These are phyloP conservation scores for Straminergon stramineum DNA, from an alignment of 225 moss, liverwort and hornwort species.

Conservation along the genomic window DNA sequence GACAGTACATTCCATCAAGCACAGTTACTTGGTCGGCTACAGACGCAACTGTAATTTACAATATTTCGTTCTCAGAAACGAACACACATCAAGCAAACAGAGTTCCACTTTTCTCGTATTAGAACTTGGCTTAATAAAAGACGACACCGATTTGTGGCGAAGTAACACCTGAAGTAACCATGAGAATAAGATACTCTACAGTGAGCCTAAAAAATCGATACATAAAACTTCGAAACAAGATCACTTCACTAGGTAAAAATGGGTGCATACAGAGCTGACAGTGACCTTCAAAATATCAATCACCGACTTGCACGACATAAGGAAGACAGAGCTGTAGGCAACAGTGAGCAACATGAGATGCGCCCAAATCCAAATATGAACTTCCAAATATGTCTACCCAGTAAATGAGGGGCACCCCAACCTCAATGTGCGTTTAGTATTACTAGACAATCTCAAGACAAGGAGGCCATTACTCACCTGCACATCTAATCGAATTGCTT, in stretches of 20 bases:
- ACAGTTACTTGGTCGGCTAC: neutral
- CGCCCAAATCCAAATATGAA: neutral
- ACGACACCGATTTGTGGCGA: neutral
- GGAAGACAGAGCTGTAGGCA: neutral
- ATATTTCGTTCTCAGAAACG: neutral
- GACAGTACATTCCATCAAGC: neutral
- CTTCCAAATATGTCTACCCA: neutral
- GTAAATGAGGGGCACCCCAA: neutral
- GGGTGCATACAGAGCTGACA: neutral
- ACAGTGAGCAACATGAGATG: neutral
- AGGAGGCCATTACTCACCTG: slow-evolving; percentile 34
- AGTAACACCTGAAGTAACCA: neutral
- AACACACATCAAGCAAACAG: neutral
- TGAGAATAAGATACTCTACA: neutral
- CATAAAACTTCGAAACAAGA: neutral
- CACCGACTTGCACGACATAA: neutral
- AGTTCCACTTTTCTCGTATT: neutral
- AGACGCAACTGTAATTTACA: neutral
- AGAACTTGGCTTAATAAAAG: neutral
- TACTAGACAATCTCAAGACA: neutral
- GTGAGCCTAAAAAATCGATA: neutral
- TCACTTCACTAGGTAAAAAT: neutral
- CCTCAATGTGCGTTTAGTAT: neutral
- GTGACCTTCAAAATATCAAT: neutral
- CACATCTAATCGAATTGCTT: slow-evolving; percentile 87